Percentiles rank a stretch among this genome's conserved stretches.
phyloP scores from a whole-genome alignment of 768 basidiomycete species.

The Tylopilus intermedius region DNA sequence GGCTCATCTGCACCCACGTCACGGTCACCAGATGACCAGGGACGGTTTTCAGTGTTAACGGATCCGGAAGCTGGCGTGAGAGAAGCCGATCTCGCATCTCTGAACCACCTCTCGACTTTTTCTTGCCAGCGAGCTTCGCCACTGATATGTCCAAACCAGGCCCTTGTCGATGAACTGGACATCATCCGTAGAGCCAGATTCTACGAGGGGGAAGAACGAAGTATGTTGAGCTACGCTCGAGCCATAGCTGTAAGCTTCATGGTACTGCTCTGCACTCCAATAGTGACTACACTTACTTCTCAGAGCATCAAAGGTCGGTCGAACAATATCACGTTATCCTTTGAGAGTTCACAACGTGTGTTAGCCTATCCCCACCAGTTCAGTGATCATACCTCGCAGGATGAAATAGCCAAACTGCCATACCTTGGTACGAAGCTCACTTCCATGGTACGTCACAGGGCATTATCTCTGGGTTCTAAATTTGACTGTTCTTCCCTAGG shows the following conservation, averaged over 20 bases:
- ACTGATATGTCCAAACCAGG: conserved; percentile 65
- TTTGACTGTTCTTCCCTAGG: conserved; percentile 33
- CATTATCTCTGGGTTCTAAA: background rate
- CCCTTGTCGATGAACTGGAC: conserved; percentile 51
- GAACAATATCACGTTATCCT: no score
- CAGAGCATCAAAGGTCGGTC: conserved; percentile 47
- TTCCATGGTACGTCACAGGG: conserved; percentile 38
- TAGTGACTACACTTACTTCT: background rate
- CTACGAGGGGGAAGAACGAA: conserved; percentile 63
- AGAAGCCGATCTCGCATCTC: conserved; percentile 12
- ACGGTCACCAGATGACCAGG: background rate
- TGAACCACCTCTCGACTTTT: conserved; percentile 37
- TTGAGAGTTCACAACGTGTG: background rate
- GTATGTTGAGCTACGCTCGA: conserved; percentile 67
- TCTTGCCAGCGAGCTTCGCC: conserved; percentile 63
- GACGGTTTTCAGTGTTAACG: background rate
- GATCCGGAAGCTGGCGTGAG: conserved; percentile 20
- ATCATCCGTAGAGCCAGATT: conserved; percentile 54
- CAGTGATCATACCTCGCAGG: conserved; percentile 32
- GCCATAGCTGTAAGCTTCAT: conserved; percentile 58
- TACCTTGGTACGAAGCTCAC: conserved; percentile 48
- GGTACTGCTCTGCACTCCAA: background rate
- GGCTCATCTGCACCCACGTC: background rate
- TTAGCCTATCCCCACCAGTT: conserved; percentile 48
- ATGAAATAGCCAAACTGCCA: conserved; percentile 41